phyloP scores from a whole-genome alignment of 139 green algal genomes.

The Limnomonas spitsbergensis region DNA sequence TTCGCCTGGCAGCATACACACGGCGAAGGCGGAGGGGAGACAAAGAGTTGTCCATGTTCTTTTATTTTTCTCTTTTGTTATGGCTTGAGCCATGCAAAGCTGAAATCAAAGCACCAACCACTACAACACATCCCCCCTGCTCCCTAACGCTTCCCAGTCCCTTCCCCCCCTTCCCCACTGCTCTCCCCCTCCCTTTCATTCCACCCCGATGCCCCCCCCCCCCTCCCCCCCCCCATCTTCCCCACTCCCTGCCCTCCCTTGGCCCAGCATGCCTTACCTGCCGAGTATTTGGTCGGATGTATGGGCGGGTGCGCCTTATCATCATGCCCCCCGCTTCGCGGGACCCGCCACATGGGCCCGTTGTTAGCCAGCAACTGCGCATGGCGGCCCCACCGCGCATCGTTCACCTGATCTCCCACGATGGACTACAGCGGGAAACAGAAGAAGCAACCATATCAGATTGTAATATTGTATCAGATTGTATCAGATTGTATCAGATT shows the following conservation, averaged over 20 bases:
- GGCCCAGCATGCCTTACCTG: neutral
- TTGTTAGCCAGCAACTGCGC: constrained; percentile 41
- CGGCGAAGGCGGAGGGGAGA: too few relatives aligned
- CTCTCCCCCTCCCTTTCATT: neutral
- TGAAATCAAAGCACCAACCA: too few relatives aligned
- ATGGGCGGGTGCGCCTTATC: constrained; percentile 85
- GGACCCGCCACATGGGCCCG: constrained; percentile 66
- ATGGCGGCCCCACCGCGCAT: constrained; percentile 60
- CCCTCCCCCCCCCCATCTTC: too few relatives aligned
- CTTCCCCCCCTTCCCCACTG: neutral
- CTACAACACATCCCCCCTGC: neutral
- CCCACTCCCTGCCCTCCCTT: too few relatives aligned
- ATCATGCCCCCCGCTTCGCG: constrained; percentile 73
- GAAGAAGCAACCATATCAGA: too few relatives aligned
- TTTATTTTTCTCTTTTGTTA: too few relatives aligned
- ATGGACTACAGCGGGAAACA: constrained; percentile 51
- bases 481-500: too few relatives aligned
- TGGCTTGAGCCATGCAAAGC: too few relatives aligned
- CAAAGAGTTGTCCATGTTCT: too few relatives aligned
- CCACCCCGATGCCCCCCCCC: too few relatives aligned
- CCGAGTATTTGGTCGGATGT: constrained; percentile 72
- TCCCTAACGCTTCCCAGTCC: neutral
- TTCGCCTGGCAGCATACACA: constrained; percentile 10
- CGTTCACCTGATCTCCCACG: constrained; percentile 48
- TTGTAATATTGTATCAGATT: too few relatives aligned